Evolutionary conservation across 108 stramenopile species (phyloP), one percentile per base, ranked within the genome.

Genomic region (Discostella stelligeroides): DNA sequence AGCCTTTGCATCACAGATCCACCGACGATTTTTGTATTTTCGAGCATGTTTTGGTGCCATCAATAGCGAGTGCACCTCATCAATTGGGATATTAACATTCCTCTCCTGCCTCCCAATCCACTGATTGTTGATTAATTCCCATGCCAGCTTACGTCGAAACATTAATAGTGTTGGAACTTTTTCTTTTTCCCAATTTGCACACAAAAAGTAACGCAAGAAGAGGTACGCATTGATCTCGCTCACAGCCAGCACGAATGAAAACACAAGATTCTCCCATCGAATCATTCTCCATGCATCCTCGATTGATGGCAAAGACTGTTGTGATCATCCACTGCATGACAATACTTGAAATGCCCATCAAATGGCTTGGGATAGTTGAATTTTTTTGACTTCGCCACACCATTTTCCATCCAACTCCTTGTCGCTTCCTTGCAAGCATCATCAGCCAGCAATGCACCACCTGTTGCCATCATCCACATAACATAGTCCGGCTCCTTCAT

Each of bases 401-500:
- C n/a, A n/a, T n/a, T n/a, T n/a, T n/a, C n/a, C n/a, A n/a, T n/a
- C n/a, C n/a, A n/a, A n/a, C n/a, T 28, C 62, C 46, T 40, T 14
- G n/a, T 47, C 47, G 54, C 15, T n/a, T 20, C 34, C 34, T 21
- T 7, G 63, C 42, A 29, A 2, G 5, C 45, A 14, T 46, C n/a
- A 4, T 0, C 23, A 2, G 15, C 2, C 0, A 51, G 23, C 38
- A 62, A 7, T 23, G 75, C 20, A 9, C 75, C 75, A 28, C 69
- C 63, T 15, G 68, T 70, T 2, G 69, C 18, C 75, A 76, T 76
- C 48, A 76, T 30, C 1, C 9, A 4, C 75, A 76, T 76, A 4
- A 70, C 48, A 51, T 76, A 76, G 27, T 76, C 75, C 3, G 69
- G 68, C 13, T 79, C 77, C 69, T 79, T 79, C 64, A 79, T 72